Conservation (phyloP, 306 rosid species). For the Arachis hypogaea region DNA sequence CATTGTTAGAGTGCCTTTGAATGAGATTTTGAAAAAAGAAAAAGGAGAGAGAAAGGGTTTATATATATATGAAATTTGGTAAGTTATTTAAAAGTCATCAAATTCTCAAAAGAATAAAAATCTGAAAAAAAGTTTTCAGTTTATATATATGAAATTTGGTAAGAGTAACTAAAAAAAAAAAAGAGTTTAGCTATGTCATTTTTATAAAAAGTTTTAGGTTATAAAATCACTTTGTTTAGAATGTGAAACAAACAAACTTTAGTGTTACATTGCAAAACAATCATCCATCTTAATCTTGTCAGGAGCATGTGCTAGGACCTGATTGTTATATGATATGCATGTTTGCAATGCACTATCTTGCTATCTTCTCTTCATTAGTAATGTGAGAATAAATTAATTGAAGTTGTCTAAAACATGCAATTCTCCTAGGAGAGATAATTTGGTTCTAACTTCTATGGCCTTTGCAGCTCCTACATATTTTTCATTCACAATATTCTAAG, state of each 20-base stretch:
- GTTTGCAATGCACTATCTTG: slow-evolving; percentile 12
- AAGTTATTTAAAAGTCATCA: too few relatives aligned
- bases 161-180: too few relatives aligned
- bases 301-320: slow-evolving; percentile 5
- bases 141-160: too few relatives aligned
- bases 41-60: too few relatives aligned
- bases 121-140: too few relatives aligned
- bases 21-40: too few relatives aligned
- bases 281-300: neutral
- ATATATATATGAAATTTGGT: too few relatives aligned
- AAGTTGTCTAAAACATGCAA: slow-evolving; percentile 16
- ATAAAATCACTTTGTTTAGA: neutral
- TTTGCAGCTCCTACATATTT: slow-evolving; percentile 15
- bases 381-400: neutral
- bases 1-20: too few relatives aligned
- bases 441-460: neutral
- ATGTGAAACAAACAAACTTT: neutral
- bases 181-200: too few relatives aligned
- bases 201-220: too few relatives aligned
- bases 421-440: neutral
- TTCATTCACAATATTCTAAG: slow-evolving; percentile 6
- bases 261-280: neutral
- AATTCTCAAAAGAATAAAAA: too few relatives aligned
- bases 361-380: slow-evolving; percentile 23
- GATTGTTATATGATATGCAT: slow-evolving; percentile 17